These are phyloP conservation scores for Neoascochyta sp. DNA, from an alignment of 2,329 filamentous ascomycete species.

Conservation along the genomic window DNA sequence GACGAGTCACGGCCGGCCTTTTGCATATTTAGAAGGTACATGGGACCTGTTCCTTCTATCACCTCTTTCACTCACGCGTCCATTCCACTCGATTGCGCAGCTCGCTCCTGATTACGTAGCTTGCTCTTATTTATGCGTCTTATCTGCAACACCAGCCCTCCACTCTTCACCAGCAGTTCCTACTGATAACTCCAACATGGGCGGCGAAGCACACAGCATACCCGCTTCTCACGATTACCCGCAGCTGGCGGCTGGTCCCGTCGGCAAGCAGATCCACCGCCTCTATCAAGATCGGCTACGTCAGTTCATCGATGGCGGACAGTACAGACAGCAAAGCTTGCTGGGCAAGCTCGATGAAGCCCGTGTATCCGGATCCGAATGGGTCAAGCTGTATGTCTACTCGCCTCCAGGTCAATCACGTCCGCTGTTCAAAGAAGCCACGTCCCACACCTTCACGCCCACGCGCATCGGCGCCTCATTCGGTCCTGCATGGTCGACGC, in stretches of 20 bases:
- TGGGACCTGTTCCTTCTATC: too few species aligned
- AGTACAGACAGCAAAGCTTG: slow-evolving; percentile 70
- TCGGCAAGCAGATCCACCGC: slow-evolving; percentile 60
- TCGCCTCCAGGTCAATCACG: slow-evolving; percentile 73
- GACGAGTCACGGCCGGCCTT: too few species aligned
- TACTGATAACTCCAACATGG: too few species aligned
- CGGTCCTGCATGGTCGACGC: slow-evolving; percentile 93
- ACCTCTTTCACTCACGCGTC: too few species aligned
- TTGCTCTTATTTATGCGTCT: too few species aligned
- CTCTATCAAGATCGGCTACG: slow-evolving; percentile 82
- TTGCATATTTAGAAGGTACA: too few species aligned
- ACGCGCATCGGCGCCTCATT: slow-evolving; percentile 75
- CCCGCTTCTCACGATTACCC: slow-evolving; percentile 28
- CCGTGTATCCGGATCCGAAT: slow-evolving; percentile 60
- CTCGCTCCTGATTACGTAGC: too few species aligned
- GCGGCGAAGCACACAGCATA: slow-evolving; percentile 34
- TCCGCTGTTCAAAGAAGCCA: slow-evolving; percentile 82
- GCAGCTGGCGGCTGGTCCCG: slow-evolving; percentile 34
- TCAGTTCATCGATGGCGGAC: slow-evolving; percentile 71
- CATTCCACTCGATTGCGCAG: too few species aligned
- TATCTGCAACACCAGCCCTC: too few species aligned
- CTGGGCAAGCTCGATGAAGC: slow-evolving; percentile 71
- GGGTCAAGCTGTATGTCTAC: slow-evolving; percentile 79
- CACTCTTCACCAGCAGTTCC: too few species aligned
- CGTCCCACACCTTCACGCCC: slow-evolving; percentile 68